Evolutionary conservation across 192 early-diverging fungal species (phyloP).

Genomic region (Backusella tuberculispora): DNA sequence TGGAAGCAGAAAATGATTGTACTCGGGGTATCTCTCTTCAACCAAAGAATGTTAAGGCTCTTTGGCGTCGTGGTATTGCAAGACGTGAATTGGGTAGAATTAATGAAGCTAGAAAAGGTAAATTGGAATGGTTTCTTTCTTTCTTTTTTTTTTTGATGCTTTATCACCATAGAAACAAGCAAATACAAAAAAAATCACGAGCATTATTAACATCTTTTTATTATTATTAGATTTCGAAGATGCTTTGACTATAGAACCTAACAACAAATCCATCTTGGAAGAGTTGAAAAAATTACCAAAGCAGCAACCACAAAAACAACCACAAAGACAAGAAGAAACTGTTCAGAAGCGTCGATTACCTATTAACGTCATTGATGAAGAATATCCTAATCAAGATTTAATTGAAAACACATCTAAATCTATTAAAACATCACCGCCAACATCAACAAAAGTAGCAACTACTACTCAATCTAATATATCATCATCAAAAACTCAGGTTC

Average conservation of each 20-base stretch:
- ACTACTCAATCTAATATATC: too few species aligned
- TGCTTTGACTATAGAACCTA: slow-evolving; percentile 69
- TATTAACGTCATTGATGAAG: slow-evolving; percentile 59
- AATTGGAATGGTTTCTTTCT: not conserved
- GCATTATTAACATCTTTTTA: not conserved
- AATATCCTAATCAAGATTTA: slow-evolving; percentile 4
- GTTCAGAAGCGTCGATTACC: slow-evolving; percentile 37
- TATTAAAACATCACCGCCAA: not conserved
- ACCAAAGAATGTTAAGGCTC: slow-evolving; percentile 75
- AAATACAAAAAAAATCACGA: not conserved
- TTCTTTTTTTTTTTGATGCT: too few species aligned
- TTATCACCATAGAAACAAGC: too few species aligned
- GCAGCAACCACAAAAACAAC: slow-evolving; percentile 2
- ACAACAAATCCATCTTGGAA: slow-evolving; percentile 62
- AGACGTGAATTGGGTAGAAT: slow-evolving; percentile 53
- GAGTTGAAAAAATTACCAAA: slow-evolving; percentile 58
- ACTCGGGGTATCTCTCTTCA: slow-evolving; percentile 61
- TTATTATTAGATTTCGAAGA: slow-evolving; percentile 61
- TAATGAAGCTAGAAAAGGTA: slow-evolving; percentile 57
- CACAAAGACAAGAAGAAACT: slow-evolving; percentile 39
- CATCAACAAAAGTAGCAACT: not conserved
- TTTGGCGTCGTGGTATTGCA: slow-evolving; percentile 77
- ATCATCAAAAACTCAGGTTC: too few species aligned
- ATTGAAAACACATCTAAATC: not conserved
- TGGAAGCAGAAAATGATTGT: slow-evolving; percentile 71